Evolutionary conservation across 2,329 filamentous ascomycete genomes (phyloP).

Genomic region (Pseudopithomyces maydicus): DNA sequence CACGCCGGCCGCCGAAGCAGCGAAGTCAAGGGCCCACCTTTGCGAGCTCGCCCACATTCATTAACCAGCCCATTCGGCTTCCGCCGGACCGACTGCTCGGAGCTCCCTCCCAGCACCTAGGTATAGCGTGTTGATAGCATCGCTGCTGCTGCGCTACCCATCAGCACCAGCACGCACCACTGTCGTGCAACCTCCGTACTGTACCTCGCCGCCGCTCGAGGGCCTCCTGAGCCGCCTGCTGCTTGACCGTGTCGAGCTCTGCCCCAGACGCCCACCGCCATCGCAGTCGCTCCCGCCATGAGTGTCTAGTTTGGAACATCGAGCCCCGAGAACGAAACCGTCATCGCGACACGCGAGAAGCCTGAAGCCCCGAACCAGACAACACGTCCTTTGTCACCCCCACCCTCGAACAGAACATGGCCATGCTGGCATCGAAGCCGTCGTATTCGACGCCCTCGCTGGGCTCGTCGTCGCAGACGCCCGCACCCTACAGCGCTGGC

Average conservation of each 20-base stretch:
- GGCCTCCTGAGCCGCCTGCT: constrained; percentile 6
- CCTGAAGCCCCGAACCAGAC: constrained; percentile 4
- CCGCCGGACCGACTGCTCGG: background rate
- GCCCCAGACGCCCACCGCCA: background rate
- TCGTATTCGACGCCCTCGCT: constrained; percentile 66
- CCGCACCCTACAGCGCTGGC: constrained; percentile 42
- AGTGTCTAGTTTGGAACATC: constrained; percentile 11
- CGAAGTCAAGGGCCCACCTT: background rate
- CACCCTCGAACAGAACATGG: constrained; percentile 57
- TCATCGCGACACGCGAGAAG: constrained; percentile 7
- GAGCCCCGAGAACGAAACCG: constrained; percentile 6
- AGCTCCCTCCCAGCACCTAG: constrained; percentile 1
- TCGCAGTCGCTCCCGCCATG: constrained; percentile 13
- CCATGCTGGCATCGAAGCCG: constrained; percentile 78
- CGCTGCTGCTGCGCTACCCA: background rate
- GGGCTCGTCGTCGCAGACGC: constrained; percentile 34
- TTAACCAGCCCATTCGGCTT: background rate
- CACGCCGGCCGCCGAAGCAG: constrained; percentile 9
- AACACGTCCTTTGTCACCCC: constrained; percentile 1
- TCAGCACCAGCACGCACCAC: constrained; percentile 5
- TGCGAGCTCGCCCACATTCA: constrained; percentile 1
- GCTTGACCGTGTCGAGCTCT: background rate
- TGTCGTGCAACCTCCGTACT: constrained; percentile 15
- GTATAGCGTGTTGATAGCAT: background rate
- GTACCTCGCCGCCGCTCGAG: constrained; percentile 20